Conservation (phyloP, 1,284 basidiomycete genomes). For the Cystobasidium sp. region DNA sequence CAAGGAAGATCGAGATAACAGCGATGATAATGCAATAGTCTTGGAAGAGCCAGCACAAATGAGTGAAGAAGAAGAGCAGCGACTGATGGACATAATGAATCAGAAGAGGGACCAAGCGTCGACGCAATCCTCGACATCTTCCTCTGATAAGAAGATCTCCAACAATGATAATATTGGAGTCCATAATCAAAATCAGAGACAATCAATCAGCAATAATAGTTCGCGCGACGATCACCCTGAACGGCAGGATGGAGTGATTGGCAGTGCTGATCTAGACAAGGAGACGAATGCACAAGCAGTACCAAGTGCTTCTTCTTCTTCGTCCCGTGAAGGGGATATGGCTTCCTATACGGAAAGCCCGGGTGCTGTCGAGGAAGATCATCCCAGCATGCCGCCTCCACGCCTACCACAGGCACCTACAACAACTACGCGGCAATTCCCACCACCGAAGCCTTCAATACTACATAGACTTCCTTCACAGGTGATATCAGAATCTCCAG, state of each 20-base stretch:
- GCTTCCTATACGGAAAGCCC: too few relatives aligned
- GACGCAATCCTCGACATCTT: too few relatives aligned
- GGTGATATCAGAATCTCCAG: constrained; percentile 21
- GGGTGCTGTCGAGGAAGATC: not conserved
- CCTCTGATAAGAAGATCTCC: too few relatives aligned
- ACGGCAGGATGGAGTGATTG: too few relatives aligned
- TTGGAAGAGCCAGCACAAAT: constrained; percentile 23
- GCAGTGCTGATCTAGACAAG: too few relatives aligned
- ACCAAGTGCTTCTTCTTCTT: too few relatives aligned
- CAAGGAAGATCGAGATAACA: not conserved
- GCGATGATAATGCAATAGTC: not conserved
- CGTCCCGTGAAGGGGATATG: too few relatives aligned
- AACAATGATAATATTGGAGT: too few relatives aligned
- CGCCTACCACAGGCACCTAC: not conserved
- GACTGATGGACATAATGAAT: not conserved
- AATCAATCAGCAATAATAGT: too few relatives aligned
- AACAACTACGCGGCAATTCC: not conserved
- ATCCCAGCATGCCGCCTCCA: constrained; percentile 27
- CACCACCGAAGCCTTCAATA: constrained; percentile 9
- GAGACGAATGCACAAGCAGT: too few relatives aligned
- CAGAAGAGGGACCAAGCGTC: not conserved
- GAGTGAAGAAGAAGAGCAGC: constrained; percentile 17
- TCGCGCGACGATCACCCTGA: too few relatives aligned
- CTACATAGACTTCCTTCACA: constrained; percentile 20
- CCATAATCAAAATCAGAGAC: too few relatives aligned